Percentiles rank a stretch among this genome's conserved stretches.
phyloP scores from a whole-genome alignment of 164 flowering plant species.

The Hamamelis virginiana region DNA sequence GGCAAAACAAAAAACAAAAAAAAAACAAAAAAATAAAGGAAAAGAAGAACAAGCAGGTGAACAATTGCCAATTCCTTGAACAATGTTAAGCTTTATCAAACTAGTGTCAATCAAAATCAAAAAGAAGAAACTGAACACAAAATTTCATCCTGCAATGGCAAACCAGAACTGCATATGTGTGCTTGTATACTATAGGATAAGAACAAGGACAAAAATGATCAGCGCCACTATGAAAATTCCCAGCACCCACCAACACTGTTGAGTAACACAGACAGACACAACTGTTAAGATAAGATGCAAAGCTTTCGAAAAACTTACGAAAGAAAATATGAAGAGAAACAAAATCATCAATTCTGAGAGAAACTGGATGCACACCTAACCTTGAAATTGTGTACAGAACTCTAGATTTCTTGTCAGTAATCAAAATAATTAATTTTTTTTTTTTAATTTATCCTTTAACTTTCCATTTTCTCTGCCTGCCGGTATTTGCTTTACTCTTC shows the following conservation, averaged over 20 bases:
- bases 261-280: not conserved
- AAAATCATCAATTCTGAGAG: too few relatives aligned
- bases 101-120: not conserved
- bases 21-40: too few relatives aligned
- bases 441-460: too few relatives aligned
- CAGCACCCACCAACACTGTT: constrained; percentile 73
- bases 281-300: not conserved
- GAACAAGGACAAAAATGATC: constrained; percentile 40
- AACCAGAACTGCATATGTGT: not conserved
- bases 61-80: too few relatives aligned
- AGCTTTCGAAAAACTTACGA: not conserved
- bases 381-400: not conserved
- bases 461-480: too few relatives aligned
- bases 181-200: constrained; percentile 29
- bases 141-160: not conserved
- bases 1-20: too few relatives aligned
- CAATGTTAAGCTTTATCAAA: not conserved
- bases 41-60: too few relatives aligned
- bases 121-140: not conserved
- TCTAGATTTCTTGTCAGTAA: too few relatives aligned
- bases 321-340: not conserved
- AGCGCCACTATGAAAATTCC: constrained; percentile 38
- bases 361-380: not conserved
- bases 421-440: too few relatives aligned
- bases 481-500: too few relatives aligned